Evolutionary conservation across 2,329 filamentous ascomycete genomes (phyloP), one percentile per base, ranked within the genome.

Genomic region (Orbilia ellipsospora): DNA sequence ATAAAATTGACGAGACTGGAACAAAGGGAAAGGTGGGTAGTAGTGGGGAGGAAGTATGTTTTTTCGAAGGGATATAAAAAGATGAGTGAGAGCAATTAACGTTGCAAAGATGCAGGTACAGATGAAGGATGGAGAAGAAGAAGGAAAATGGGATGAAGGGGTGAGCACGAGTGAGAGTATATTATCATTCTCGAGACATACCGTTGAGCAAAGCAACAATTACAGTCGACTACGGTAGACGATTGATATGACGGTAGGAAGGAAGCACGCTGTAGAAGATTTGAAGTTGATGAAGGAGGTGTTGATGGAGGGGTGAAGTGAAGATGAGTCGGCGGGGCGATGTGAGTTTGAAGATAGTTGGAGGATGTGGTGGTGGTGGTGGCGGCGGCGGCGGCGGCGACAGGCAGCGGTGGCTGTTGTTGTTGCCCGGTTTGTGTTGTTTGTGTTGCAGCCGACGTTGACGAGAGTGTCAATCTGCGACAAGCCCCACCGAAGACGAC

Each of bases 391-490:
- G 62, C 20, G 44, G 54, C 48, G 57, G 59, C 56, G 64, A 42
- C 31, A 36, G 10, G 6, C 31, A 36, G 31, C 5, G 10, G 31
- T 36, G 42, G 64, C 20, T 57, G 44, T 40, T 6, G 44, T 12
- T 15, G 44, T 36, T 36, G 31, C 2, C 10, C 44, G 44, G 54
- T 7, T 15, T 56, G 72, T 69, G 72, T 75, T 69, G 72, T 69
- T 64, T 61, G 72, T 75, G 72, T 75, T 75, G 72, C 59, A 68
- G 64, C 60, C n/a, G 55, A n/a, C 44, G 44, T 48, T 18, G 44
- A 44, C 40, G 40, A 48, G 8, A 48, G 44, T 12, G 31, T 36
- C 31, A 36, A 36, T 36, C 31, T 36, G 5, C 31, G 31, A 36
- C 31, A 6, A 36, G 31, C 31, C 31, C 26, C 45, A 42, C 59